These are phyloP conservation scores for Stemphylium beticola DNA, from an alignment of 2,329 filamentous ascomycete genomes.

Conservation along the genomic window DNA sequence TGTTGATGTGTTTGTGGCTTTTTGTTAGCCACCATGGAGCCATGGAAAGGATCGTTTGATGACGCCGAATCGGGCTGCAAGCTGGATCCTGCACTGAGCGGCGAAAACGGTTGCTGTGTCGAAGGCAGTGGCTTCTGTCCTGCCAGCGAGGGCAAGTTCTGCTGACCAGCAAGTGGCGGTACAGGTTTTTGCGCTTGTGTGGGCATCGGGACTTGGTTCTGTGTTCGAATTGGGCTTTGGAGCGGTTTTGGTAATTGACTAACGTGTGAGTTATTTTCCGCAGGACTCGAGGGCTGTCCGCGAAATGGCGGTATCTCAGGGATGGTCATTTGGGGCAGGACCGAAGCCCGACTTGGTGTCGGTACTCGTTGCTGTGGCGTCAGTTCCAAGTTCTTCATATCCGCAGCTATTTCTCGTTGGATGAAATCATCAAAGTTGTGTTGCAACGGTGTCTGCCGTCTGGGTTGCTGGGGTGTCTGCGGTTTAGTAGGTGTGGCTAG, in stretches of 20 bases:
- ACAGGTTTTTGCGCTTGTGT: constrained; percentile 28
- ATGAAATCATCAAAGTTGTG: constrained; percentile 54
- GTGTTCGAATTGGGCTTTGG: constrained; percentile 27
- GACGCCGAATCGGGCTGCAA: constrained; percentile 31
- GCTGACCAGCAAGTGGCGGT: constrained; percentile 29
- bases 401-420: constrained; percentile 54
- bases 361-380: constrained; percentile 37
- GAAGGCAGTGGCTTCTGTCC: constrained; percentile 35
- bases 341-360: constrained; percentile 42
- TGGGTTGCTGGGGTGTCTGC: constrained; percentile 41
- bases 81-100: constrained; percentile 21
- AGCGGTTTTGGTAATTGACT: constrained; percentile 27
- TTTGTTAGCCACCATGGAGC: constrained; percentile 26
- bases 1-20: constrained; percentile 13
- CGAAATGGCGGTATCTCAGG: constrained; percentile 46
- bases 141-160: constrained; percentile 32
- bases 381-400: constrained; percentile 50
- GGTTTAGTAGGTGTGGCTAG: constrained; percentile 40
- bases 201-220: constrained; percentile 15
- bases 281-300: constrained; percentile 25
- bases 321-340: constrained; percentile 41
- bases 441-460: constrained; percentile 43
- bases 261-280: constrained; percentile 13
- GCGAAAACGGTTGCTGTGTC: constrained; percentile 31
- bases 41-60: constrained; percentile 40